Conservation (phyloP, 352 stramenopile species). For the Pythium grandisporangium region DNA sequence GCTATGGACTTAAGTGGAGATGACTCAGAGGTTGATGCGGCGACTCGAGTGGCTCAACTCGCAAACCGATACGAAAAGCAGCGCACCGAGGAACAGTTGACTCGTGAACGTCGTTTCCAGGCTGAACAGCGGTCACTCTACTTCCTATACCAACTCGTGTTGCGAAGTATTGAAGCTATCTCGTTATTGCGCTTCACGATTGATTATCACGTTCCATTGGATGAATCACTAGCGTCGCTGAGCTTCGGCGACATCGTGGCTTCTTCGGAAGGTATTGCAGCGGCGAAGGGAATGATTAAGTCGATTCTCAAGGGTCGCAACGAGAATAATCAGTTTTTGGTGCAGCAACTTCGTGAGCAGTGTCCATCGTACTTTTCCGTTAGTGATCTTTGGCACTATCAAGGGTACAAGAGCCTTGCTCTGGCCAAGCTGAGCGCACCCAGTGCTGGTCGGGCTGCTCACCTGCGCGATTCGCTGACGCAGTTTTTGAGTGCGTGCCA, state of each 20-base stretch:
- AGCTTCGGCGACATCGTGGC: slow-evolving; percentile 74
- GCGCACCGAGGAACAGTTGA: slow-evolving; percentile 59
- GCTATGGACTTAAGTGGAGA: slow-evolving; percentile 55
- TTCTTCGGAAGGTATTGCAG: slow-evolving; percentile 40
- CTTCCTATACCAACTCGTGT: slow-evolving; percentile 67
- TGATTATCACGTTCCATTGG: slow-evolving; percentile 60
- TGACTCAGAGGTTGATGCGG: slow-evolving; percentile 19
- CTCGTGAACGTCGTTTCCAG: slow-evolving; percentile 69
- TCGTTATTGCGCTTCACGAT: slow-evolving; percentile 56
- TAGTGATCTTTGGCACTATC: slow-evolving; percentile 73
- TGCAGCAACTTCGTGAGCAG: slow-evolving; percentile 77
- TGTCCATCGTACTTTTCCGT: slow-evolving; percentile 81
- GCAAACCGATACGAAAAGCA: slow-evolving; percentile 63
- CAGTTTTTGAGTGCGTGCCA: slow-evolving; percentile 80
- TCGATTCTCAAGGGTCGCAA: slow-evolving; percentile 64
- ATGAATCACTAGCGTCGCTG: slow-evolving; percentile 51
- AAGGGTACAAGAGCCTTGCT: slow-evolving; percentile 78
- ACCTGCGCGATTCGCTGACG: slow-evolving; percentile 59
- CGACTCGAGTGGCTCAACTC: slow-evolving; percentile 55
- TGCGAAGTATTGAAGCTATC: slow-evolving; percentile 73
- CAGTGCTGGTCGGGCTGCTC: slow-evolving; percentile 44
- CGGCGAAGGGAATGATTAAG: slow-evolving; percentile 75
- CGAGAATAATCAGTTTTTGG: slow-evolving; percentile 75
- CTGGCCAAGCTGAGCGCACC: slow-evolving; percentile 68
- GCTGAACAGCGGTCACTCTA: slow-evolving; percentile 77